Conservation (phyloP, 1,139 yeast species). For the Blastobotrys serpentis region DNA sequence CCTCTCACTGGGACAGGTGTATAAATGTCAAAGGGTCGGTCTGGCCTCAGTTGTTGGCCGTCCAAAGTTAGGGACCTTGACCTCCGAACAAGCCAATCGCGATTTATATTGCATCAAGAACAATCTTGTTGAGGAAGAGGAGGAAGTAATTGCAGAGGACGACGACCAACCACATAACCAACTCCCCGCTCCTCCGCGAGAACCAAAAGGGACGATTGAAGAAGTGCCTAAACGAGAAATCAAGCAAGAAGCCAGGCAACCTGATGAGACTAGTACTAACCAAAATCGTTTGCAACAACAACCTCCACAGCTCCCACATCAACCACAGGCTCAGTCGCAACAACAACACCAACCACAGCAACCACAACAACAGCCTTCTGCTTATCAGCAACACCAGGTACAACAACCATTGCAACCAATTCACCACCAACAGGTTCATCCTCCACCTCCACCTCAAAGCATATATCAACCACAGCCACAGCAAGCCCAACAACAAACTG, state of each 20-base stretch:
- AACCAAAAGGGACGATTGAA: too few species aligned
- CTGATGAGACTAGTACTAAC: neutral
- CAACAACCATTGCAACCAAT: conserved; percentile 9
- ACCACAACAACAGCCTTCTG: conserved; percentile 13
- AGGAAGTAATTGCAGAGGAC: conserved; percentile 9
- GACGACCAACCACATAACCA: too few species aligned
- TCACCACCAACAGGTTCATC: conserved; percentile 1
- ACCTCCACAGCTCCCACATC: conserved; percentile 13
- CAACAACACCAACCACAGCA: conserved; percentile 13
- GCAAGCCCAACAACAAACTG: neutral
- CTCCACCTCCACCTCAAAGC: neutral
- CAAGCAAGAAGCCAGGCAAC: too few species aligned
- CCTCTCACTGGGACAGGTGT: conserved; percentile 11
- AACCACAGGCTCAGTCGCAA: conserved; percentile 14
- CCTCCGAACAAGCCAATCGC: conserved; percentile 21
- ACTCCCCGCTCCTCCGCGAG: conserved; percentile 4
- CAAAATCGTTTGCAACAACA: too few species aligned
- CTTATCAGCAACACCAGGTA: conserved; percentile 4
- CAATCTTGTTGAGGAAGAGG: conserved; percentile 15
- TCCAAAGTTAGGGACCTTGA: conserved; percentile 19
- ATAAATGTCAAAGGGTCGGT: conserved; percentile 12
- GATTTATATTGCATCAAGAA: conserved; percentile 25
- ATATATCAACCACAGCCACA: conserved; percentile 3
- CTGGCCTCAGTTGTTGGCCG: conserved; percentile 12
- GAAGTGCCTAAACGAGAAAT: neutral